These are phyloP conservation scores for Albugo candida DNA, from an alignment of 352 stramenopile genomes.

Conservation along the genomic window DNA sequence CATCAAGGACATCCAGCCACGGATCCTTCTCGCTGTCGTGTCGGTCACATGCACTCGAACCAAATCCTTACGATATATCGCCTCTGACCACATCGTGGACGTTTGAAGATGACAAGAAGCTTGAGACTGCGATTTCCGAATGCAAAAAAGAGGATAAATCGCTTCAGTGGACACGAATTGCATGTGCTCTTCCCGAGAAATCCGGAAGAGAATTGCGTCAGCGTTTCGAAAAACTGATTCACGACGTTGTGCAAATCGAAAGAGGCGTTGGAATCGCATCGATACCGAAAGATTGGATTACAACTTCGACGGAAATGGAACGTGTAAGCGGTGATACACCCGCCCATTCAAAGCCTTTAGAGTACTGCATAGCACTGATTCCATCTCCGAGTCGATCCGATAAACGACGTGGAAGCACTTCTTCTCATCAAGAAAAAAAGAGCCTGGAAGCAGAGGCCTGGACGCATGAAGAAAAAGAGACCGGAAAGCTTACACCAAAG, in stretches of 20 bases:
- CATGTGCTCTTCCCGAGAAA: slow-evolving; percentile 38
- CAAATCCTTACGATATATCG: too few relatives aligned
- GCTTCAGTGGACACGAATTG: slow-evolving; percentile 71
- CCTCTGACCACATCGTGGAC: slow-evolving; percentile 33
- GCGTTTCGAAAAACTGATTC: slow-evolving; percentile 59
- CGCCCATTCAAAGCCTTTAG: neutral
- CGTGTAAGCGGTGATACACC: slow-evolving; percentile 1
- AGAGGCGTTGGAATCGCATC: slow-evolving; percentile 2
- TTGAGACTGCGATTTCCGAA: slow-evolving; percentile 46
- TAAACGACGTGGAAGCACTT: slow-evolving; percentile 2
- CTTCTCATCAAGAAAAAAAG: slow-evolving; percentile 1
- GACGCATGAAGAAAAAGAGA: neutral
- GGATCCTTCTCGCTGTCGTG: neutral
- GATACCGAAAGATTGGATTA: neutral
- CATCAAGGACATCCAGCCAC: neutral
- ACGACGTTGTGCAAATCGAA: slow-evolving; percentile 53
- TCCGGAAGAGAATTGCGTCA: slow-evolving; percentile 45
- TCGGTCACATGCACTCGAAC: too few relatives aligned
- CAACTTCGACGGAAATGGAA: slow-evolving; percentile 1
- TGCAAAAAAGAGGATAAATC: slow-evolving; percentile 26
- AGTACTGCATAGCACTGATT: neutral
- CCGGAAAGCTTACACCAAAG: too few relatives aligned
- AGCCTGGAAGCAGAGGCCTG: neutral
- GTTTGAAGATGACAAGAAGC: slow-evolving; percentile 65
- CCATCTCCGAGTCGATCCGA: slow-evolving; percentile 1